Conservation (phyloP, 1,139 yeast species). For the Geotrichum cucujoidarum region DNA sequence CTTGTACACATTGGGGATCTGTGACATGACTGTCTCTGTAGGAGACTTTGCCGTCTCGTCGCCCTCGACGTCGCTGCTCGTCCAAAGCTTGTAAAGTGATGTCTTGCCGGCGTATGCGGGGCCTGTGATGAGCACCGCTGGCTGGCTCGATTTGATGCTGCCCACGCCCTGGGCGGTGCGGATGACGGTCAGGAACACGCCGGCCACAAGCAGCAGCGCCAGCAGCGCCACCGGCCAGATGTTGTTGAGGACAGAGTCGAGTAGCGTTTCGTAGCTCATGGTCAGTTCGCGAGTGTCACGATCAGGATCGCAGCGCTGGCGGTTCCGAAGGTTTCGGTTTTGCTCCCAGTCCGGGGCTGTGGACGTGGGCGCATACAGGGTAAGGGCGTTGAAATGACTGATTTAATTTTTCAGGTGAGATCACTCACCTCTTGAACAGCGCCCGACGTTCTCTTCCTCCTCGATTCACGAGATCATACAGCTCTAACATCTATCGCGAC, state of each 20-base stretch:
- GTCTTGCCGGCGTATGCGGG: slow-evolving; percentile 76
- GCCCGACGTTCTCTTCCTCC: background rate
- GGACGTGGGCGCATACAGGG: slow-evolving; percentile 1
- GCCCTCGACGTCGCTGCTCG: slow-evolving; percentile 21
- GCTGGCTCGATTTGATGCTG: slow-evolving; percentile 32
- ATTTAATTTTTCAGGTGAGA: slow-evolving; percentile 1
- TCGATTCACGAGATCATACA: background rate
- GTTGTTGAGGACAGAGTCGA: slow-evolving; percentile 1
- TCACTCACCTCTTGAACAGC: too few relatives aligned
- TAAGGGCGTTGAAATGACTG: slow-evolving; percentile 8
- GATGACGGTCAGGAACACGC: slow-evolving; percentile 9
- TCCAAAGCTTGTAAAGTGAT: slow-evolving; percentile 44
- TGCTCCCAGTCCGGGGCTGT: too few relatives aligned
- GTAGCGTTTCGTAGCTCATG: slow-evolving; percentile 10
- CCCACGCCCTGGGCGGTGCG: slow-evolving; percentile 12
- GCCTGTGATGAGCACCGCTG: slow-evolving; percentile 69
- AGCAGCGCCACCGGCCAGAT: slow-evolving; percentile 9
- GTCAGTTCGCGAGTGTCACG: background rate
- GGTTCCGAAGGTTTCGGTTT: too few relatives aligned
- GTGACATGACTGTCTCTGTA: slow-evolving; percentile 44
- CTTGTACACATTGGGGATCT: slow-evolving; percentile 41
- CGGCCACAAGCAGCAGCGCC: slow-evolving; percentile 7
- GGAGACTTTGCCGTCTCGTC: slow-evolving; percentile 17
- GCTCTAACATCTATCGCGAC: background rate
- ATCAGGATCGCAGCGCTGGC: too few relatives aligned